Conservation (phyloP, 352 stramenopile genomes). For the Salisapilia sapeloensis region DNA sequence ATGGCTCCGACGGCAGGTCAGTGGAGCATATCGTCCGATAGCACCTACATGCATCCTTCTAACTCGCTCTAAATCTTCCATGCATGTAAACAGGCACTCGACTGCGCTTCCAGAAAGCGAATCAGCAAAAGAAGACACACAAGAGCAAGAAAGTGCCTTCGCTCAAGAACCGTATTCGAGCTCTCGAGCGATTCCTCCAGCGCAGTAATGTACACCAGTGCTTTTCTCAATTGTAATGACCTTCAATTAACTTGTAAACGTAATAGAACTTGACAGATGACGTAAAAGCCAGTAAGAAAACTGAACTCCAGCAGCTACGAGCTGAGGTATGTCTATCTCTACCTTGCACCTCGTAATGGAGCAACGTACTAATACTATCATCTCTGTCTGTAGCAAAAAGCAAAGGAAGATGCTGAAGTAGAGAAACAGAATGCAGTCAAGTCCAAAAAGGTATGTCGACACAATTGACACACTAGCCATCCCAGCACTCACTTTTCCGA, state of each 20-base stretch:
- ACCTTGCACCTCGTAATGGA: too few species aligned
- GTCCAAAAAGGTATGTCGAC: slow-evolving; percentile 45
- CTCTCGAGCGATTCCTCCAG: slow-evolving; percentile 61
- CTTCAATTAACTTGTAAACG: not conserved
- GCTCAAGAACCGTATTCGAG: slow-evolving; percentile 72
- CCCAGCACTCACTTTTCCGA: slow-evolving; percentile 1
- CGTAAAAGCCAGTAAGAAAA: slow-evolving; percentile 21
- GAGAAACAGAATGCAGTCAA: slow-evolving; percentile 65
- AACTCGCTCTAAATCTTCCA: too few species aligned
- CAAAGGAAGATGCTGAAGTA: slow-evolving; percentile 7
- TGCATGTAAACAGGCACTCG: slow-evolving; percentile 51
- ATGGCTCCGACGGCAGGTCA: too few species aligned
- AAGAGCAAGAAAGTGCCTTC: slow-evolving; percentile 55
- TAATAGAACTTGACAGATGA: slow-evolving; percentile 21
- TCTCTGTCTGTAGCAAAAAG: slow-evolving; percentile 5
- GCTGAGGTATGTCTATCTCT: slow-evolving; percentile 15
- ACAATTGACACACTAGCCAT: not conserved
- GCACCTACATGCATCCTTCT: too few species aligned
- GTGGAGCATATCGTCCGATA: too few species aligned
- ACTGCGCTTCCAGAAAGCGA: slow-evolving; percentile 44
- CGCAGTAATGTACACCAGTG: slow-evolving; percentile 32
- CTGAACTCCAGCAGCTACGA: slow-evolving; percentile 25
- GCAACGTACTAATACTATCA: too few species aligned
- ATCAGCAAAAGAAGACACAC: slow-evolving; percentile 20
- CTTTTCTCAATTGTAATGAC: not conserved